phyloP scores from a whole-genome alignment of 805 yeast species.

The Candida adriatica region DNA sequence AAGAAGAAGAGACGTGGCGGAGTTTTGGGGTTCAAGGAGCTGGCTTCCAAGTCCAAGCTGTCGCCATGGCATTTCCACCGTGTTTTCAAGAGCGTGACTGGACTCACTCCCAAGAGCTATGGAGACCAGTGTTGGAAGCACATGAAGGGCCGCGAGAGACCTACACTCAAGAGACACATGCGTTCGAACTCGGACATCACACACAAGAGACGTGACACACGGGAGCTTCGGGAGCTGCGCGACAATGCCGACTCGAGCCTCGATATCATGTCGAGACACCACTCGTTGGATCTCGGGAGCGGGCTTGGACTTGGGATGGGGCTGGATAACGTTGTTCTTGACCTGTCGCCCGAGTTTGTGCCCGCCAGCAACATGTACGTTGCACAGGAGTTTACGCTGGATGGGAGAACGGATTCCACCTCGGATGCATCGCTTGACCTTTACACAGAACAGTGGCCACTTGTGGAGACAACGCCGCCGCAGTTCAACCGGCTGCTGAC shows the following conservation, averaged over 20 bases:
- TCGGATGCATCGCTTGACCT: neutral
- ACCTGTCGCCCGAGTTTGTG: slow-evolving; percentile 12
- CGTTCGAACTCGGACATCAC: slow-evolving; percentile 18
- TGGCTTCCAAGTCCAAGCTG: slow-evolving; percentile 76
- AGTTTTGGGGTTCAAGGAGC: slow-evolving; percentile 75
- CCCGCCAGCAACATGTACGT: neutral
- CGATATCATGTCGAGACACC: too few species aligned
- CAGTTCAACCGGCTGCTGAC: slow-evolving; percentile 9
- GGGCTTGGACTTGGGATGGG: slow-evolving; percentile 13
- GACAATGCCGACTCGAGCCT: too few species aligned
- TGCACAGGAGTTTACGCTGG: neutral
- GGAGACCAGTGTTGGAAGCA: slow-evolving; percentile 77
- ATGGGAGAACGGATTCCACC: neutral
- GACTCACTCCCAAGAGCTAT: slow-evolving; percentile 81
- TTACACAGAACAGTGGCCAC: slow-evolving; percentile 15
- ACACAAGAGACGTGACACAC: too few species aligned
- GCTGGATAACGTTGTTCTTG: slow-evolving; percentile 3
- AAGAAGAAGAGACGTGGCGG: slow-evolving; percentile 67
- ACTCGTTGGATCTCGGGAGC: slow-evolving; percentile 18
- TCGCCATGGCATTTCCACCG: slow-evolving; percentile 94
- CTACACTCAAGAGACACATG: slow-evolving; percentile 11
- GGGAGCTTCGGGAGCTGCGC: too few species aligned
- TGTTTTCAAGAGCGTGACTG: slow-evolving; percentile 80
- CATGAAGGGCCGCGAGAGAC: slow-evolving; percentile 31
- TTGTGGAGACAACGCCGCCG: slow-evolving; percentile 14